These are phyloP conservation scores for Blechomonas ayalai DNA, from an alignment of 208 protist genomes.

Conservation along the genomic window DNA sequence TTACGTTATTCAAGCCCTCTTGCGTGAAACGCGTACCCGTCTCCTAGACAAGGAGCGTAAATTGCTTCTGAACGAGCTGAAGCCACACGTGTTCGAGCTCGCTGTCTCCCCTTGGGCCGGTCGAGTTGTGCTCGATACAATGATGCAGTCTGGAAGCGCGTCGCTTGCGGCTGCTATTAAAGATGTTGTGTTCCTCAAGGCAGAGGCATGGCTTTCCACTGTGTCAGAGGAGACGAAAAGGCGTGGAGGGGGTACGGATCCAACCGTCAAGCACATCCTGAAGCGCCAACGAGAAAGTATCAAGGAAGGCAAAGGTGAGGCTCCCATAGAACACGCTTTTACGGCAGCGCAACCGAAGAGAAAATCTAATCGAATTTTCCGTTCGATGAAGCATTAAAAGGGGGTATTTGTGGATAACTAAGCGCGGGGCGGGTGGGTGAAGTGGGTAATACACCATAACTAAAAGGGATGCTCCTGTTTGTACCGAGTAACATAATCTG, in stretches of 20 bases:
- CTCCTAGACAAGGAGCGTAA: slow-evolving; percentile 53
- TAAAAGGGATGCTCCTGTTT: too few species aligned
- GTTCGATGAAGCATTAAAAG: slow-evolving; percentile 61
- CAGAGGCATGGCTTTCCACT: slow-evolving; percentile 74
- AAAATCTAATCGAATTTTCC: slow-evolving; percentile 64
- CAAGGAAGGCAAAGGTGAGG: slow-evolving; percentile 12
- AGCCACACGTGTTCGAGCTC: slow-evolving; percentile 81
- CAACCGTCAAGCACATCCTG: slow-evolving; percentile 61
- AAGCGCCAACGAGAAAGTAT: slow-evolving; percentile 58
- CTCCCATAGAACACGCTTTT: background rate
- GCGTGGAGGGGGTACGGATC: slow-evolving; percentile 43
- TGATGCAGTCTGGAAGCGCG: slow-evolving; percentile 55
- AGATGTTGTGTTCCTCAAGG: slow-evolving; percentile 76
- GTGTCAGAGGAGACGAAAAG: slow-evolving; percentile 37
- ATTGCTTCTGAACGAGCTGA: slow-evolving; percentile 76
- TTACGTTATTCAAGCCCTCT: slow-evolving; percentile 72
- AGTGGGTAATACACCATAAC: too few species aligned
- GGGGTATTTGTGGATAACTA: background rate
- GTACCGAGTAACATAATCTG: too few species aligned
- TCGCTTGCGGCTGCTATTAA: slow-evolving; percentile 68
- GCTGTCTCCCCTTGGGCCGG: slow-evolving; percentile 82
- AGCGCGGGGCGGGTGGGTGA: background rate
- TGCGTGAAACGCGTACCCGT: slow-evolving; percentile 57
- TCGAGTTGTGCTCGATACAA: slow-evolving; percentile 78
- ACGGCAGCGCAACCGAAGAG: slow-evolving; percentile 15